Conservation (phyloP, 345 rosid species). For the Dipteronia sinensis region DNA sequence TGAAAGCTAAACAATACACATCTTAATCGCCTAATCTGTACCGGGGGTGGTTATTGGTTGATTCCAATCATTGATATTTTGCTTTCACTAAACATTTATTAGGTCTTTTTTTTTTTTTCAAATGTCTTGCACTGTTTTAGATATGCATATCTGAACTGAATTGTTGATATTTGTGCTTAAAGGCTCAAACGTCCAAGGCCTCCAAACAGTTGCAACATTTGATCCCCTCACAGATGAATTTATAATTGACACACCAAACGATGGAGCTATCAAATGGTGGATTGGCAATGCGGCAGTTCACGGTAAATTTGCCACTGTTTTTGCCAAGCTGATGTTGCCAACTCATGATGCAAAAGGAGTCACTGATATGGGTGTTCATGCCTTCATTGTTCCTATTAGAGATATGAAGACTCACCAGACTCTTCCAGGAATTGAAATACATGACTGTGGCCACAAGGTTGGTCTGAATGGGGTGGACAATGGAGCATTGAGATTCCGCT, state of each 20-base stretch:
- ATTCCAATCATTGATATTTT: not conserved
- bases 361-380: slow-evolving; percentile 96
- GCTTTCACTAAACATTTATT: not conserved
- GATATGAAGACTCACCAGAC: slow-evolving; percentile 79
- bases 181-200: slow-evolving; percentile 97
- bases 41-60: not conserved
- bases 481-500: slow-evolving; percentile 84
- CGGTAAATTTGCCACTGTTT: slow-evolving; percentile 94
- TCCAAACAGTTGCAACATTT: slow-evolving; percentile 86
- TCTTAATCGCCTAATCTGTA: not conserved
- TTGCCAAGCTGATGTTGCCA: slow-evolving; percentile 85
- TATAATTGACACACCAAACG: slow-evolving; percentile 77
- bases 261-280: slow-evolving; percentile 99
- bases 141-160: slow-evolving; percentile 9
- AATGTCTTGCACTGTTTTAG: not conserved
- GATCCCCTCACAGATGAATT: slow-evolving; percentile 85
- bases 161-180: slow-evolving; percentile 21
- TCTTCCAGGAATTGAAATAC: slow-evolving; percentile 89
- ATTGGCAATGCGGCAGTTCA: slow-evolving; percentile 99
- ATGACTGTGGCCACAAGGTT: slow-evolving; percentile 95
- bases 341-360: slow-evolving; percentile 73
- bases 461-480: slow-evolving; percentile 98
- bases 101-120: not conserved
- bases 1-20: not conserved
- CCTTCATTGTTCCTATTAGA: slow-evolving; percentile 94